Evolutionary conservation across 2,329 filamentous ascomycete species (phyloP), one percentile per base, ranked within the genome.

Genomic region (Anthostomella pinea): DNA sequence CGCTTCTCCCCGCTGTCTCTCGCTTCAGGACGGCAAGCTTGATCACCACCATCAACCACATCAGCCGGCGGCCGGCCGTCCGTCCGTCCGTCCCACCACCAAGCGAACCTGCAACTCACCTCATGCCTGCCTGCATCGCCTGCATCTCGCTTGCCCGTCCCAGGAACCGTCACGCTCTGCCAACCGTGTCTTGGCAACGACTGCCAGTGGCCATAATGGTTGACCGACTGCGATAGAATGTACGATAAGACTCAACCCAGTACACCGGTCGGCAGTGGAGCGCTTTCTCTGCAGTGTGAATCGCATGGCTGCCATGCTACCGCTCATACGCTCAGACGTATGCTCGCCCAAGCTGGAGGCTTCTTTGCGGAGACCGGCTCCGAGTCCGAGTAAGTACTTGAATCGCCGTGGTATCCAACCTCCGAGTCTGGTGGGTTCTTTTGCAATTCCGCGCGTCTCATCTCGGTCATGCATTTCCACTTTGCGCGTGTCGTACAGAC

Each of bases 401-500:
- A 6, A 14, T 20, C 14, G 14, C 8, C 11, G 45, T 46, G 19
- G 37, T 40, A 46, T 48, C 42, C 47, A 41, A 41, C 38, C 43
- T 35, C 39, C 38, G 39, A 43, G 30, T 32, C 21, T 26, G 23
- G 33, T 34, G 34, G 30, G 22, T 41, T 24, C 39, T 44, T 27
- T 29, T 45, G 38, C 37, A n/a, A 39, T 50, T 46, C 48, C 42
- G 43, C 45, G 36, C 40, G 37, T 46, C 39, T 49, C 45, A 42
- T 48, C 47, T 50, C 39, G 37, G 45, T 36, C 35, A 48, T 48
- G 41, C 43, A 47, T 48, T 45, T 45, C 39, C 41, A 43, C 39
- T 48, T 47, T 41, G 44, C 40, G 51, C 52, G 49, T 51, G 53
- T 52, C 48, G 48, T 51, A 49, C 54, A 54, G 46, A 38, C 44